Evolutionary conservation across 75 land plant species (phyloP).

Genomic region (Ceratopteris richardii): DNA sequence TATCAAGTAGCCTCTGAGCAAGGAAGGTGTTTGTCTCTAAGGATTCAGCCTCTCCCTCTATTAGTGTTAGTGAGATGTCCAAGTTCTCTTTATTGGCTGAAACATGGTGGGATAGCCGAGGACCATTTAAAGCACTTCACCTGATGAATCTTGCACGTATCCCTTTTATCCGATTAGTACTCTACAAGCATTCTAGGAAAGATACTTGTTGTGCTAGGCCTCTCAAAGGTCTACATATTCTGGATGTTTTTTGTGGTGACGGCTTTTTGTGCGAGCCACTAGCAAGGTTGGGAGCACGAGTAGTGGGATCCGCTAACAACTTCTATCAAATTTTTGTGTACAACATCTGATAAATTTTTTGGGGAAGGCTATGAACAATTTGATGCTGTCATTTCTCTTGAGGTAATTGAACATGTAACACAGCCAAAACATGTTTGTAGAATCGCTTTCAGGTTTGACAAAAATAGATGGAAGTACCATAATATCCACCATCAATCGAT

Average conservation of each 20-base stretch:
- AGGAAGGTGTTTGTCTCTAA: no score
- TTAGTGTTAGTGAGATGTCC: no score
- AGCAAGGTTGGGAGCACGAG: constrained; percentile 86
- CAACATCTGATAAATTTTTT: constrained; percentile 86
- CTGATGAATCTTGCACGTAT: constrained; percentile 73
- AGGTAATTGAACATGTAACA: constrained; percentile 97
- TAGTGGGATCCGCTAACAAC: constrained; percentile 82
- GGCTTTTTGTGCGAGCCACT: constrained; percentile 95
- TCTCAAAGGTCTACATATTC: constrained; percentile 69
- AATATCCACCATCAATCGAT: constrained; percentile 83
- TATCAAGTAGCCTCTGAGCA: no score
- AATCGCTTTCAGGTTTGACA: constrained; percentile 65
- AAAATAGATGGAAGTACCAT: constrained; percentile 56
- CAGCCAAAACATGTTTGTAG: constrained; percentile 76
- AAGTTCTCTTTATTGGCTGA: no score
- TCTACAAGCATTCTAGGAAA: constrained; percentile 74
- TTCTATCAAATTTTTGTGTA: constrained; percentile 55
- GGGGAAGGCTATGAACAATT: constrained; percentile 46
- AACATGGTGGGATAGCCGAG: constrained; percentile 95
- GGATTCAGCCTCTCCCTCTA: no score
- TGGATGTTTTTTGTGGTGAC: constrained; percentile 97
- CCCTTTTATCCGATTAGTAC: constrained; percentile 74
- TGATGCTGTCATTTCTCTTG: constrained; percentile 84
- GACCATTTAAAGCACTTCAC: constrained; percentile 88
- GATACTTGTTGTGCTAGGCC: constrained; percentile 63